Evolutionary conservation across 768 basidiomycete species (phyloP).

Genomic region (Pleurotus giganteus): DNA sequence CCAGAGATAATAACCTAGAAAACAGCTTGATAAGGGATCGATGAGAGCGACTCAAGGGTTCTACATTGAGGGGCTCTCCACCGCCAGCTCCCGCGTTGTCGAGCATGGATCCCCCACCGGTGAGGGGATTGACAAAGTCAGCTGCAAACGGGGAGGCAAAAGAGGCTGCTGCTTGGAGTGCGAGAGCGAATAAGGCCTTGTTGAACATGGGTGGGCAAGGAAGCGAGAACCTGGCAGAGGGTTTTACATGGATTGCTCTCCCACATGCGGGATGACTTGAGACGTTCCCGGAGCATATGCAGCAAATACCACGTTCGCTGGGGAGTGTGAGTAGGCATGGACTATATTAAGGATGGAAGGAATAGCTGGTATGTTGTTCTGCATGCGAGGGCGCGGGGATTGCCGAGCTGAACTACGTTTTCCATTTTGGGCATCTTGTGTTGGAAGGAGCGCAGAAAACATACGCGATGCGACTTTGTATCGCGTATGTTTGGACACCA

Average conservation of each 20-base stretch:
- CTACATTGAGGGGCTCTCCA: conserved; percentile 79
- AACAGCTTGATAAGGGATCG: background rate
- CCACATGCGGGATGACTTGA: too few species aligned
- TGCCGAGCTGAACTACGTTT: conserved; percentile 8
- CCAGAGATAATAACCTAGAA: conserved; percentile 61
- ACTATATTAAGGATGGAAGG: background rate
- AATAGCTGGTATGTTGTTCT: background rate
- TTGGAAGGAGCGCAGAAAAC: too few species aligned
- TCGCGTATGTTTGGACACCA: too few species aligned
- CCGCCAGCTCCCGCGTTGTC: conserved; percentile 40
- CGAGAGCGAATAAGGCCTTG: background rate
- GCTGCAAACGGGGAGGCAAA: conserved; percentile 18
- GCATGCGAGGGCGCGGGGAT: background rate
- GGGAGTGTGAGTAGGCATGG: background rate
- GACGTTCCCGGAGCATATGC: background rate
- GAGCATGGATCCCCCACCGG: conserved; percentile 62
- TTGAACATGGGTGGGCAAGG: background rate
- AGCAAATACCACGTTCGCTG: background rate
- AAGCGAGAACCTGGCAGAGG: background rate
- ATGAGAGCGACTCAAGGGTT: conserved; percentile 34
- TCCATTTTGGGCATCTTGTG: conserved; percentile 7
- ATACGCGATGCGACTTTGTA: too few species aligned
- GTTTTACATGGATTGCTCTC: too few species aligned
- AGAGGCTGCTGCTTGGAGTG: conserved; percentile 5
- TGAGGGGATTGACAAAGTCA: conserved; percentile 42